A percentile compares a stretch with the other conserved stretches of the same genome.
Conservation (phyloP, 2,329 filamentous ascomycete genomes). For the Talaromyces sp. region DNA sequence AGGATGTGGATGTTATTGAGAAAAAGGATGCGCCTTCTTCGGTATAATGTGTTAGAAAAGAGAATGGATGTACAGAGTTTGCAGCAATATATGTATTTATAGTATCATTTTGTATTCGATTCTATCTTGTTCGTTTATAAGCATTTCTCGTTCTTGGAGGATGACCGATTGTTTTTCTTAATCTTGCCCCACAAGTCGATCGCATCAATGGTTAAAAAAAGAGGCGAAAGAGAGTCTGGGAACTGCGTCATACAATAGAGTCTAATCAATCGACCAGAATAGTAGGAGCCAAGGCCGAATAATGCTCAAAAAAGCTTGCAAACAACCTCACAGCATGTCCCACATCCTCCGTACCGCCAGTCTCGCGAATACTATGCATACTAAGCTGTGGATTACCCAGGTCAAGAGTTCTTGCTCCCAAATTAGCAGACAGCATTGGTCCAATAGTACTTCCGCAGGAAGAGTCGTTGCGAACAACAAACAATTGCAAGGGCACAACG, state of each 20-base stretch:
- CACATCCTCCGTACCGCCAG: slow-evolving; percentile 80
- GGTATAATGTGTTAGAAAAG: background rate
- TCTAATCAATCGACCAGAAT: slow-evolving; percentile 69
- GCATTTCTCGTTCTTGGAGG: background rate
- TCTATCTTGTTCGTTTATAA: background rate
- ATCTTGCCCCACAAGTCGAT: background rate
- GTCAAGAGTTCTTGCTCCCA: slow-evolving; percentile 86
- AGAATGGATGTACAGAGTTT: background rate
- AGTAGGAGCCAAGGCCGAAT: slow-evolving; percentile 72
- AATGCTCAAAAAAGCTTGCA: slow-evolving; percentile 78
- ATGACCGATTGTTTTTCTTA: background rate
- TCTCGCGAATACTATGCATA: slow-evolving; percentile 97
- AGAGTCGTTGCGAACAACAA: slow-evolving; percentile 93
- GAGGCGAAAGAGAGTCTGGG: too few relatives aligned
- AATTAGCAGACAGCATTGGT: slow-evolving; percentile 83
- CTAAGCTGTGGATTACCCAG: slow-evolving; percentile 89
- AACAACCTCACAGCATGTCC: slow-evolving; percentile 82
- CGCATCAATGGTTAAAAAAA: background rate
- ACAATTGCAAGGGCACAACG: slow-evolving; percentile 84
- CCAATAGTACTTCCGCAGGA: slow-evolving; percentile 95
- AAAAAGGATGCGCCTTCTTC: background rate
- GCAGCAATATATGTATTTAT: slow-evolving; percentile 10
- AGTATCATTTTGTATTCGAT: background rate
- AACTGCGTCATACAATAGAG: too few relatives aligned
- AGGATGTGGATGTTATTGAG: slow-evolving; percentile 10